Percentiles rank a stretch among this genome's conserved stretches.
phyloP scores from a whole-genome alignment of 495 filamentous ascomycete species.

The Xanthoparmelia taractica region DNA sequence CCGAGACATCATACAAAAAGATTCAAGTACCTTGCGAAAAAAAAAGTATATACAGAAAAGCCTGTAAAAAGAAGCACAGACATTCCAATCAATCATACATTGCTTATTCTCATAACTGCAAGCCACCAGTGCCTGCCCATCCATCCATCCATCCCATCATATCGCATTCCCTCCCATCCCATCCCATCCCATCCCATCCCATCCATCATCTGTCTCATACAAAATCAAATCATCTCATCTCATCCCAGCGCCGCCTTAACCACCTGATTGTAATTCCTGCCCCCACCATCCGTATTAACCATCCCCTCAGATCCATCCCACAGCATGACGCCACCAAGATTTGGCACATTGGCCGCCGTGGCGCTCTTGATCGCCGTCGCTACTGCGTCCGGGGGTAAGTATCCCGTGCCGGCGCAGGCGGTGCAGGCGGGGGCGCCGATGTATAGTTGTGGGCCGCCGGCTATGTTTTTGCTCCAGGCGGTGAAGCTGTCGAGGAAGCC shows the following conservation, averaged over 20 bases:
- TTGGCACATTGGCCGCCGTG: conserved; percentile 25
- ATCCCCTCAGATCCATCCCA: conserved; percentile 39
- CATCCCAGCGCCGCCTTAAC: conserved; percentile 22
- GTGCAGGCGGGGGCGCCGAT: conserved; percentile 42
- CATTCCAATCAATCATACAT: neutral
- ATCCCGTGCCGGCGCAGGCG: conserved; percentile 36
- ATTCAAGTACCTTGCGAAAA: neutral
- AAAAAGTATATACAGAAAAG: conserved; percentile 6
- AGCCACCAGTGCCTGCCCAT: neutral
- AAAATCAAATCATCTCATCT: too few relatives aligned
- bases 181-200: too few relatives aligned
- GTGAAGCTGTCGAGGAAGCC: conserved; percentile 34
- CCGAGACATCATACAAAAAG: neutral
- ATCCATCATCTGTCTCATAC: neutral
- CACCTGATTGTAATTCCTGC: conserved; percentile 15
- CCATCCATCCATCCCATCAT: too few relatives aligned
- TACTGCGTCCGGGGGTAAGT: conserved; percentile 36
- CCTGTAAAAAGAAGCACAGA: conserved; percentile 4
- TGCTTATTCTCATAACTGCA: neutral
- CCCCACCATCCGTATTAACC: conserved; percentile 24
- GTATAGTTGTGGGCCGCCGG: conserved; percentile 40
- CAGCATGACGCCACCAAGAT: conserved; percentile 49
- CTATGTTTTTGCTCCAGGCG: conserved; percentile 39
- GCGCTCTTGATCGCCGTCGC: conserved; percentile 27
- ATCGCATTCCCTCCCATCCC: too few relatives aligned